Conservation (phyloP, 225 moss, liverwort and hornwort species). For the Climacium dendroides region DNA sequence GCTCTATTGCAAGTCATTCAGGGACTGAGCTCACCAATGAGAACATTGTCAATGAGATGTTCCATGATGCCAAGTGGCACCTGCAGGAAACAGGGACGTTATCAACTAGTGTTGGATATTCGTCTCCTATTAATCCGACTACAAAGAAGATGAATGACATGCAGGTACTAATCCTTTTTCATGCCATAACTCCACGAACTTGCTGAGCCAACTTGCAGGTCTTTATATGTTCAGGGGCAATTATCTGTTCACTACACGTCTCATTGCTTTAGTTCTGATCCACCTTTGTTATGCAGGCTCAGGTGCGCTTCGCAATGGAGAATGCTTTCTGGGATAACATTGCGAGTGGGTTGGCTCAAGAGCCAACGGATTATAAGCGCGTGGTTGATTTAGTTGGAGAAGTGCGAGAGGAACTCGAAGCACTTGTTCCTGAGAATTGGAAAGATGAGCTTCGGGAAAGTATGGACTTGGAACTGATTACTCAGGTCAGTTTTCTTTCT, state of each 20-base stretch:
- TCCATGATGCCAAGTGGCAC: constrained; percentile 77
- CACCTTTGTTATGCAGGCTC: constrained; percentile 18
- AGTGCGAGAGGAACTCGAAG: constrained; percentile 74
- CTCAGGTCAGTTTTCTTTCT: constrained; percentile 33
- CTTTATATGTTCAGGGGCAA: neutral
- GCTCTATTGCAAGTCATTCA: neutral
- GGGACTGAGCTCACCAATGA: constrained; percentile 54
- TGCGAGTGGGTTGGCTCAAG: constrained; percentile 47
- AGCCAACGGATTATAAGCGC: constrained; percentile 68
- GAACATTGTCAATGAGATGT: constrained; percentile 80
- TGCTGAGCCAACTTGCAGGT: neutral
- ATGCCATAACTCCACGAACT: neutral
- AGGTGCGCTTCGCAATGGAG: constrained; percentile 77
- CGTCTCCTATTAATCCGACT: neutral
- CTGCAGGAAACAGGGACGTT: constrained; percentile 3
- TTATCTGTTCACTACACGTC: neutral
- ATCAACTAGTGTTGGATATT: neutral
- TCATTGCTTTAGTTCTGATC: neutral
- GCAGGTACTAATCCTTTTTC: constrained; percentile 19
- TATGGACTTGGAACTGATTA: constrained; percentile 84
- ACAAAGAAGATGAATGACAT: constrained; percentile 39
- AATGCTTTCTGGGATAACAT: constrained; percentile 93
- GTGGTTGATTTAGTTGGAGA: constrained; percentile 73
- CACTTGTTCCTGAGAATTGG: constrained; percentile 77
- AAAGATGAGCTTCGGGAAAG: constrained; percentile 76